A percentile compares a stretch with the other conserved stretches of the same genome.
Evolutionary conservation across 495 filamentous ascomycete genomes (phyloP).

Genomic region (Xylaria acuta): DNA sequence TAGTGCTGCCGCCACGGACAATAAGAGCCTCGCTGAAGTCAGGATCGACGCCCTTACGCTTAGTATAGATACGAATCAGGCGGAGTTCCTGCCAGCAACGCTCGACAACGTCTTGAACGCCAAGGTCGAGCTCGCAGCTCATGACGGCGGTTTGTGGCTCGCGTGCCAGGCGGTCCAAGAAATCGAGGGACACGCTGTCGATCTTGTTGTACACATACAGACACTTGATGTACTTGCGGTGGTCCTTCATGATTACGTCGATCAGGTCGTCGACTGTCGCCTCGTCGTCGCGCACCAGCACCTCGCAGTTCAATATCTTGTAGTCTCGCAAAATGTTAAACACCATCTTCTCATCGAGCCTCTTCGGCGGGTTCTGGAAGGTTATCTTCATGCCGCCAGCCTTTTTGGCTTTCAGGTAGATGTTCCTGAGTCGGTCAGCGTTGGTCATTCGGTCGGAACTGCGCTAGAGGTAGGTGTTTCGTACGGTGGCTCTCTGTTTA

Average conservation of each 20-base stretch:
- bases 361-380: conserved; percentile 86
- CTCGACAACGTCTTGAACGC: conserved; percentile 95
- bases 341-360: conserved; percentile 95
- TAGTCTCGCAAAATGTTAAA: conserved; percentile 97
- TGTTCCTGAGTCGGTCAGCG: conserved; percentile 68
- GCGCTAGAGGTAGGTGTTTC: not conserved
- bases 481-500: conserved; percentile 92
- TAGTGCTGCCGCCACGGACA: conserved; percentile 81
- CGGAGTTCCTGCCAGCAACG: conserved; percentile 94
- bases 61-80: conserved; percentile 94
- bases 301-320: conserved; percentile 98
- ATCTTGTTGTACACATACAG: conserved; percentile 99
- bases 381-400: conserved; percentile 99
- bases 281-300: conserved; percentile 92
- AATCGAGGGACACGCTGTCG: conserved; percentile 91
- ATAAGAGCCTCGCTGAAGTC: conserved; percentile 94
- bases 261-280: conserved; percentile 98
- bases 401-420: conserved; percentile 97
- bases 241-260: conserved; percentile 98
- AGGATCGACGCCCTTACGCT: conserved; percentile 91
- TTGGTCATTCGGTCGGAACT: not conserved
- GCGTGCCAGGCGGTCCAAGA: conserved; percentile 87
- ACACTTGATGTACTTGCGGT: conserved; percentile 95
- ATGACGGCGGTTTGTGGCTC: conserved; percentile 96
- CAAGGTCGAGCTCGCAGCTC: conserved; percentile 96